phyloP scores from a whole-genome alignment of 2,329 filamentous ascomycete species.

The Pseudopithomyces chartarum region DNA sequence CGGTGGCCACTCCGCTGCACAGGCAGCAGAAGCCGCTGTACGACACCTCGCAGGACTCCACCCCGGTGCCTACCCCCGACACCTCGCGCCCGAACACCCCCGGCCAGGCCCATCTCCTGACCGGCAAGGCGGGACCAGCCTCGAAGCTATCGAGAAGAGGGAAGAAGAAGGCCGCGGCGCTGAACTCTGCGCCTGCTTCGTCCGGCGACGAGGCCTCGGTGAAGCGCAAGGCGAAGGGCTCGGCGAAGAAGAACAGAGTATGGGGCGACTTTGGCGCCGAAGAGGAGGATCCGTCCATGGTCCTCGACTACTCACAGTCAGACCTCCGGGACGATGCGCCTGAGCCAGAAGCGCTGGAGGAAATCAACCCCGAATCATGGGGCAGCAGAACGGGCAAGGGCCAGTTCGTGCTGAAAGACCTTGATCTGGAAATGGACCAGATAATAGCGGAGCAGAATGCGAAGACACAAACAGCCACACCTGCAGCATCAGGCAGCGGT shows the following conservation, averaged over 20 bases:
- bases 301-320: conserved; percentile 86
- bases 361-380: conserved; percentile 80
- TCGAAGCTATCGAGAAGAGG: conserved; percentile 81
- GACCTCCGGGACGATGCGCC: conserved; percentile 55
- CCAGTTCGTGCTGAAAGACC: conserved; percentile 89
- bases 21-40: conserved; percentile 46
- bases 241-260: conserved; percentile 81
- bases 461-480: conserved; percentile 43
- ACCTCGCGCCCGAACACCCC: conserved; percentile 82
- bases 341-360: conserved; percentile 68
- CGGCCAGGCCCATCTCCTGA: conserved; percentile 67
- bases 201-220: conserved; percentile 80
- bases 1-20: conserved; percentile 57
- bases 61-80: conserved; percentile 72
- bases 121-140: conserved; percentile 74
- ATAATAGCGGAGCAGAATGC: conserved; percentile 83
- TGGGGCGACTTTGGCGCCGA: conserved; percentile 94
- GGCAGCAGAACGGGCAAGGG: conserved; percentile 84
- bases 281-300: conserved; percentile 76
- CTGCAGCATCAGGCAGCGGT: conserved; percentile 52
- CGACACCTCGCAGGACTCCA: conserved; percentile 67
- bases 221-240: conserved; percentile 62
- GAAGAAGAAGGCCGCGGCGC: conserved; percentile 66
- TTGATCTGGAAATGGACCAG: conserved; percentile 90
- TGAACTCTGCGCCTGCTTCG: conserved; percentile 66